phyloP scores from a whole-genome alignment of 306 rosid species.

The Alnus glutinosa region DNA sequence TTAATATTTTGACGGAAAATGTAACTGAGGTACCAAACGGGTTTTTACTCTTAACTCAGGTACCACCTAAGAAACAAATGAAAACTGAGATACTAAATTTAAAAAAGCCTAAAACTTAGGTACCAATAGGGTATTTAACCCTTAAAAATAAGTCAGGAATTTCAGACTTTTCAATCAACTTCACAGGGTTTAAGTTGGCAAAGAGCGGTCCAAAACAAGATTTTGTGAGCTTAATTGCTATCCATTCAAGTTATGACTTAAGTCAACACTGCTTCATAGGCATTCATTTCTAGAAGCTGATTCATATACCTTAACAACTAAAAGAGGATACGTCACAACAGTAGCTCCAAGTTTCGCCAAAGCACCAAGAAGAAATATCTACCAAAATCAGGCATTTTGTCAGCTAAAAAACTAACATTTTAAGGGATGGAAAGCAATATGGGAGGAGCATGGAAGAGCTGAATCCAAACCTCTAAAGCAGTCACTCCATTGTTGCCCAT shows the following conservation, averaged over 20 bases:
- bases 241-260: neutral
- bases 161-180: neutral
- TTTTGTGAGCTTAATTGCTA: neutral
- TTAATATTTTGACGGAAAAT: too few species aligned
- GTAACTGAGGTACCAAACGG: too few species aligned
- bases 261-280: constrained; percentile 6
- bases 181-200: neutral
- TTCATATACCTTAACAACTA: constrained; percentile 83
- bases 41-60: too few species aligned
- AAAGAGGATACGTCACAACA: constrained; percentile 83
- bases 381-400: constrained; percentile 35
- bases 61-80: too few species aligned
- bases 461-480: constrained; percentile 68
- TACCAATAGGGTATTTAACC: too few species aligned
- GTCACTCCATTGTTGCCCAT: constrained; percentile 52
- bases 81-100: too few species aligned
- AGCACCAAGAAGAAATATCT: constrained; percentile 93
- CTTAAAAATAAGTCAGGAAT: neutral
- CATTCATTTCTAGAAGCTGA: constrained; percentile 10
- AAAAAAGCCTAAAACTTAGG: too few species aligned
- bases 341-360: constrained; percentile 98
- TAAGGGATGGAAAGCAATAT: constrained; percentile 6
- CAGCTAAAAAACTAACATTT: constrained; percentile 13
- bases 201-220: constrained; percentile 10
- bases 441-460: neutral